Conservation (phyloP, 345 rosid species). For the Melaleuca alternifolia region DNA sequence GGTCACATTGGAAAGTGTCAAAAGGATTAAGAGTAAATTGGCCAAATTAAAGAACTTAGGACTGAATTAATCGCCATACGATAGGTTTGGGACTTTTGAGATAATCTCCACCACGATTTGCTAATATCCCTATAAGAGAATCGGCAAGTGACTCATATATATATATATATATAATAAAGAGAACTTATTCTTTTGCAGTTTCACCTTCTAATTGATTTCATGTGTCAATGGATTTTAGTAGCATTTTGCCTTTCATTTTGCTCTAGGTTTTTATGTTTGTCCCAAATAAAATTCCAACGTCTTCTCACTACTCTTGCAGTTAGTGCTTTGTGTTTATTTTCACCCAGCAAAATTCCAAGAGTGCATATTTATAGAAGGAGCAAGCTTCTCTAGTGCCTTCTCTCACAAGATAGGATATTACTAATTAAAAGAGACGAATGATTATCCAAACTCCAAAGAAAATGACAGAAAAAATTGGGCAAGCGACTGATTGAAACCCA, state of each 20-base stretch:
- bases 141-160: neutral
- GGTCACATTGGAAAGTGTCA: neutral
- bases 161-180: neutral
- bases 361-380: neutral
- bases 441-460: neutral
- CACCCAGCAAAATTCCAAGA: neutral
- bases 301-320: neutral
- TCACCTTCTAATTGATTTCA: neutral
- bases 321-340: neutral
- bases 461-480: neutral
- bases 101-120: neutral
- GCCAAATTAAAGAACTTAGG: neutral
- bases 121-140: neutral
- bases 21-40: neutral
- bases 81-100: neutral
- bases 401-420: neutral
- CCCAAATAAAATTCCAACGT: neutral
- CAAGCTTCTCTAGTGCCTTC: neutral
- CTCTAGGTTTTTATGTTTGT: neutral
- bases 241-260: neutral
- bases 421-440: neutral
- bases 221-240: neutral
- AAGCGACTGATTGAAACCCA: neutral
- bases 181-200: neutral
- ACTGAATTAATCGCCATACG: fast-evolving